phyloP scores from a whole-genome alignment of 2,329 filamentous ascomycete species.

The Periconia macrospinosa region DNA sequence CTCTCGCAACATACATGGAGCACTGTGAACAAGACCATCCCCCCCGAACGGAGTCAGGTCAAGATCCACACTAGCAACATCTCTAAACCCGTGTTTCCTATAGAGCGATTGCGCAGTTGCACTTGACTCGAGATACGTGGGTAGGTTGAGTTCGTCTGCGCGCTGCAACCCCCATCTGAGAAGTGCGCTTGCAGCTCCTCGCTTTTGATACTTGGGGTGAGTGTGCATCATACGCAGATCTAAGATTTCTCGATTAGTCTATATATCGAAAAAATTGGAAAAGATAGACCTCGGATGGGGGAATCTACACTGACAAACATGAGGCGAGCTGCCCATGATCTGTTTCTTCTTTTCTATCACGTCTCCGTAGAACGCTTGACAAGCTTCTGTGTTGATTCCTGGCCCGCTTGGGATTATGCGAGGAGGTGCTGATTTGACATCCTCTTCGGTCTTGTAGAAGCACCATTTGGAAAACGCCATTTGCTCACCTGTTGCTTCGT shows the following conservation, averaged over 20 bases:
- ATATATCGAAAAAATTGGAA: neutral
- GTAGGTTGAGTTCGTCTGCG: conserved; percentile 25
- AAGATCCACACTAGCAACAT: conserved; percentile 18
- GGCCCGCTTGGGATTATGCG: conserved; percentile 15
- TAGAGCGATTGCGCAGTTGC: conserved; percentile 22
- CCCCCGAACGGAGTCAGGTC: conserved; percentile 22
- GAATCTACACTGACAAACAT: conserved; percentile 29
- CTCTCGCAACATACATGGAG: conserved; percentile 30
- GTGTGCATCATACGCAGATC: conserved; percentile 33
- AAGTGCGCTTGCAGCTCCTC: conserved; percentile 26
- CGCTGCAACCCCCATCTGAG: conserved; percentile 24
- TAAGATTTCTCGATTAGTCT: conserved; percentile 7
- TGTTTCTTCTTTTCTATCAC: conserved; percentile 19
- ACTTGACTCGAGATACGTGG: conserved; percentile 30
- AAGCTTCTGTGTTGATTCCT: conserved; percentile 26
- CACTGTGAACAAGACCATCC: conserved; percentile 10
- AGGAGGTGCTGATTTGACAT: conserved; percentile 9
- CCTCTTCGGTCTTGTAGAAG: conserved; percentile 23
- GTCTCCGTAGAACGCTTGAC: conserved; percentile 23
- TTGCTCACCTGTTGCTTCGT: conserved; percentile 25
- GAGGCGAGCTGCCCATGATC: conserved; percentile 22
- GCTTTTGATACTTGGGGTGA: conserved; percentile 25
- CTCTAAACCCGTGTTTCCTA: conserved; percentile 26
- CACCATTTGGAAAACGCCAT: conserved; percentile 35
- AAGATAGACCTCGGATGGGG: no score